These are phyloP conservation scores for Entoloma clypeatum DNA, from an alignment of 1,284 basidiomycete genomes.

Conservation along the genomic window DNA sequence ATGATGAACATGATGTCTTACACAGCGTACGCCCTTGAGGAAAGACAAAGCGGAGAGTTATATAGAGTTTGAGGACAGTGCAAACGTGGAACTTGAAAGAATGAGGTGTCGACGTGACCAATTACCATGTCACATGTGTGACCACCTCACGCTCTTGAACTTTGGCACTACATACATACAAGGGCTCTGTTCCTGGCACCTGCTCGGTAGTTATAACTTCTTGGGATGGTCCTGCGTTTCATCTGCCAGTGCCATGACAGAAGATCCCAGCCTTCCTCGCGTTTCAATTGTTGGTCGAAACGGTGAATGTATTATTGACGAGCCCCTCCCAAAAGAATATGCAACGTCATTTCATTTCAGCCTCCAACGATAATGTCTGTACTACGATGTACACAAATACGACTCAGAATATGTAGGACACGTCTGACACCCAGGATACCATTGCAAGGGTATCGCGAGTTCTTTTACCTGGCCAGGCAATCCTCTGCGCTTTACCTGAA, in stretches of 20 bases:
- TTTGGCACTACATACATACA: no score
- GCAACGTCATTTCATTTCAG: background rate
- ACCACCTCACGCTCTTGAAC: conserved; percentile 5
- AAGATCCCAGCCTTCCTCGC: no score
- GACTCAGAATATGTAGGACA: conserved; percentile 47
- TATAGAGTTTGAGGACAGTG: conserved; percentile 8
- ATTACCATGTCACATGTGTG: conserved; percentile 12
- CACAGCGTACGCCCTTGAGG: conserved; percentile 9
- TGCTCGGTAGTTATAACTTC: no score
- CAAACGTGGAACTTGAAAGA: conserved; percentile 4
- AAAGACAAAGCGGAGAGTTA: conserved; percentile 8
- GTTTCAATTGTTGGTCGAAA: no score
- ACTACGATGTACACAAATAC: conserved; percentile 5
- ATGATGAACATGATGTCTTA: conserved; percentile 70
- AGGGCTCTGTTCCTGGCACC: no score
- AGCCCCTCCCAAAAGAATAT: no score
- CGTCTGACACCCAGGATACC: conserved; percentile 73
- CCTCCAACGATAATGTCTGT: background rate
- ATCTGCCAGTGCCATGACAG: no score
- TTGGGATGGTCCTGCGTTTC: no score
- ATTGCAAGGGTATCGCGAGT: conserved; percentile 48
- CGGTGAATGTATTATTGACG: no score
- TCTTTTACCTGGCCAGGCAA: conserved; percentile 55
- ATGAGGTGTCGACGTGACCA: conserved; percentile 16
- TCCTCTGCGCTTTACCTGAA: conserved; percentile 67